phyloP scores from a whole-genome alignment of 2,329 filamentous ascomycete genomes.

The Dothideomycetes sp. region DNA sequence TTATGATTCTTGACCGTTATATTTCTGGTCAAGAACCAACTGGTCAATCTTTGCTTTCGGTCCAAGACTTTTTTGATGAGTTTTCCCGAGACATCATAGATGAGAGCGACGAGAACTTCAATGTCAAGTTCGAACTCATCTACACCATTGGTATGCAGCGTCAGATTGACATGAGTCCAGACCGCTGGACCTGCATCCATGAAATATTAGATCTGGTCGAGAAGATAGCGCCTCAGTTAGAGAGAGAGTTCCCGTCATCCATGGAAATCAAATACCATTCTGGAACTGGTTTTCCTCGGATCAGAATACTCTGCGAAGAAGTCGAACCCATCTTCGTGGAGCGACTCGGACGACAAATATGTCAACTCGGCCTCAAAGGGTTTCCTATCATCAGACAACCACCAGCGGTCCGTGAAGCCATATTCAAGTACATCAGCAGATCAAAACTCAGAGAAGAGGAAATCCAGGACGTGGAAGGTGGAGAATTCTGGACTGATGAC shows the following conservation, averaged over 20 bases:
- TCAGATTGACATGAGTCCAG: conserved; percentile 31
- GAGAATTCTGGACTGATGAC: not conserved
- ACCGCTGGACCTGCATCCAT: conserved; percentile 34
- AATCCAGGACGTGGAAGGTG: not conserved
- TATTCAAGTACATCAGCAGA: conserved; percentile 19
- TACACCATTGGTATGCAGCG: conserved; percentile 36
- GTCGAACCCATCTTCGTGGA: conserved; percentile 25
- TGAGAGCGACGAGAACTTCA: conserved; percentile 45
- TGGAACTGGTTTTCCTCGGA: conserved; percentile 50
- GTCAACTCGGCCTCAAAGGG: too few species aligned
- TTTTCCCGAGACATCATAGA: conserved; percentile 54
- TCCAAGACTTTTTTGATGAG: conserved; percentile 42
- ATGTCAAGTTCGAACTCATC: conserved; percentile 34
- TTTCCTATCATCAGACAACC: too few species aligned
- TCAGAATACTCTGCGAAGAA: conserved; percentile 44
- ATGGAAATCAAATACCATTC: too few species aligned
- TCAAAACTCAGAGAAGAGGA: not conserved
- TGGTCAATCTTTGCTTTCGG: conserved; percentile 38
- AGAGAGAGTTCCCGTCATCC: too few species aligned
- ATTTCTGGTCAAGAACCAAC: conserved; percentile 48
- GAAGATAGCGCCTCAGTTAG: too few species aligned
- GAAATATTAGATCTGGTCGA: too few species aligned
- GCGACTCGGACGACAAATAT: too few species aligned
- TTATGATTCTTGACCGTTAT: too few species aligned
- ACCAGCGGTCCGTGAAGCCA: conserved; percentile 25